phyloP scores from a whole-genome alignment of 2,329 filamentous ascomycete species.

The Alternaria rosae region DNA sequence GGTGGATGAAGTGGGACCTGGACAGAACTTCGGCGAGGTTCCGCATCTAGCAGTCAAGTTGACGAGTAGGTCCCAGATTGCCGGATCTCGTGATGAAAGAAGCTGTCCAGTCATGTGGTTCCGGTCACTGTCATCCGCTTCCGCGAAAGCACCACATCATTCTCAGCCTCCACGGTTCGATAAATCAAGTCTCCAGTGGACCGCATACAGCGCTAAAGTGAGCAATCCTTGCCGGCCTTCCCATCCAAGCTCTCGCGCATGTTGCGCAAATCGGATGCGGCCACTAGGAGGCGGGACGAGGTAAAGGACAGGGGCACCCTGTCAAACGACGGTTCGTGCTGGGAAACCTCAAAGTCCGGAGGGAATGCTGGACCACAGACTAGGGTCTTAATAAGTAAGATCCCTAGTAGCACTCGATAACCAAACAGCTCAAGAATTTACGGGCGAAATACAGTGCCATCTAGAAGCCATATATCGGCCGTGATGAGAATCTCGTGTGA shows the following conservation, averaged over 20 bases:
- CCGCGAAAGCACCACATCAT: constrained; percentile 40
- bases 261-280: constrained; percentile 18
- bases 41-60: constrained; percentile 8
- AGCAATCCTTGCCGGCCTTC: constrained; percentile 9
- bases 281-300: constrained; percentile 16
- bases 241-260: not conserved
- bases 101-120: constrained; percentile 22
- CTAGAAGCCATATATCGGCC: not conserved
- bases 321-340: not conserved
- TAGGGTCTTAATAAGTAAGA: not conserved
- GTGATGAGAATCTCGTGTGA: not conserved
- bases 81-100: constrained; percentile 16
- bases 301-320: constrained; percentile 7
- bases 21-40: constrained; percentile 24
- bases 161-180: constrained; percentile 19
- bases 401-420: not conserved
- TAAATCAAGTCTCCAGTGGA: constrained; percentile 24
- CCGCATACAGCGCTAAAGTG: constrained; percentile 14
- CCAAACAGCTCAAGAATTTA: not conserved
- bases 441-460: not conserved
- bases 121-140: constrained; percentile 33
- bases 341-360: not conserved
- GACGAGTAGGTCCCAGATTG: constrained; percentile 11
- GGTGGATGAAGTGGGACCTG: constrained; percentile 19
- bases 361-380: not conserved